Evolutionary conservation across 2,329 filamentous ascomycete species (phyloP).

Genomic region (Sporothrix inflata): DNA sequence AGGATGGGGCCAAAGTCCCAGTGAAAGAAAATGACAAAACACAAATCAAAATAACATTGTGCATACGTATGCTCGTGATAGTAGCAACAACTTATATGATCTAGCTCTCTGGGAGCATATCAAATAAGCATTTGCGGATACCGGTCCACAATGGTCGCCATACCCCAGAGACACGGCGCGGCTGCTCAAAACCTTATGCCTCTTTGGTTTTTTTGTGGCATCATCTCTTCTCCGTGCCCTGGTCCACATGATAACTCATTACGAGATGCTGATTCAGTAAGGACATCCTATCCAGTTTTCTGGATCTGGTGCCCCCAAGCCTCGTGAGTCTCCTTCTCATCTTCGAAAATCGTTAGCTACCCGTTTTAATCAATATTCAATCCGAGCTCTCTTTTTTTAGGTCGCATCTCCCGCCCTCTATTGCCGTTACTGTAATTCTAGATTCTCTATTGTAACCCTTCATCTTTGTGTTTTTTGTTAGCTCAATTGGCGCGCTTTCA

Average conservation of each 20-base stretch:
- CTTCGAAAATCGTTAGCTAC: background rate
- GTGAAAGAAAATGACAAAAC: too few relatives aligned
- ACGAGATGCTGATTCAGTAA: conserved; percentile 12
- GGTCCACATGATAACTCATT: background rate
- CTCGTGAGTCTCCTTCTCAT: background rate
- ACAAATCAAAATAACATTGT: background rate
- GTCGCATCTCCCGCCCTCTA: background rate
- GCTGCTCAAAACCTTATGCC: conserved; percentile 13
- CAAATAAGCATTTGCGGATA: background rate
- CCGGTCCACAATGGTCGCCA: background rate
- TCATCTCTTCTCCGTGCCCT: background rate
- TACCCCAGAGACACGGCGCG: background rate
- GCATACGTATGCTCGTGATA: background rate
- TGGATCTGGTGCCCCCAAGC: background rate
- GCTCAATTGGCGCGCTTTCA: background rate
- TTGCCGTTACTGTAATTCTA: background rate
- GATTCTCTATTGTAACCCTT: background rate
- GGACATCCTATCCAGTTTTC: background rate
- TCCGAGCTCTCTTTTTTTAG: background rate
- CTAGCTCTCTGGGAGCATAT: background rate
- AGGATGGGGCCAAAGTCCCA: background rate
- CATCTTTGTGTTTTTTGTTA: background rate
- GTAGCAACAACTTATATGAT: background rate
- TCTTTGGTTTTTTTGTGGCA: background rate
- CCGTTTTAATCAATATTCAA: conserved; percentile 11